Evolutionary conservation across 441 rosid species (phyloP).

Genomic region (Erodium trifolium): DNA sequence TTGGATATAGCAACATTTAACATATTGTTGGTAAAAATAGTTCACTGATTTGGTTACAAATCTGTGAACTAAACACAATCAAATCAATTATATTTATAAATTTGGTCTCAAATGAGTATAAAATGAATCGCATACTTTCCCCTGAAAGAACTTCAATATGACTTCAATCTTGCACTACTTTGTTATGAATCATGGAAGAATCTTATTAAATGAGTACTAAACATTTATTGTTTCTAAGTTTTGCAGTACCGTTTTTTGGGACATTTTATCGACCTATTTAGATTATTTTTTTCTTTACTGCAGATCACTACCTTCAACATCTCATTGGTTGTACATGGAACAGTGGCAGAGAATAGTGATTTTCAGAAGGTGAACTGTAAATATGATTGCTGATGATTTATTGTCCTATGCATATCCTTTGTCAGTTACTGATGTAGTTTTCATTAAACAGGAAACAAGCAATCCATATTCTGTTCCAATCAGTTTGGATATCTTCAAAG

Average conservation of each 20-base stretch:
- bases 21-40: not conserved
- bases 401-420: not conserved
- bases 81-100: not conserved
- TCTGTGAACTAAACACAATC: not conserved
- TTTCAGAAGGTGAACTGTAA: slow-evolving; percentile 29
- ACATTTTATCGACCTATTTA: not conserved
- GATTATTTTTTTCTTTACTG: slow-evolving; percentile 10
- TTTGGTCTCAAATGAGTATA: not conserved
- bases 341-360: slow-evolving; percentile 56
- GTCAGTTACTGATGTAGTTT: not conserved
- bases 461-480: slow-evolving; percentile 81
- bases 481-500: slow-evolving; percentile 60
- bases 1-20: not conserved
- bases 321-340: slow-evolving; percentile 79
- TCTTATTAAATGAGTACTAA: too few species aligned
- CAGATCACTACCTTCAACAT: slow-evolving; percentile 91
- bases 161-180: not conserved
- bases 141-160: not conserved
- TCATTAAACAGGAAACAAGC: slow-evolving; percentile 37
- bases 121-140: not conserved
- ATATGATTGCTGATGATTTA: not conserved
- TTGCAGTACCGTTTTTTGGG: not conserved
- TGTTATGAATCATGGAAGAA: too few species aligned
- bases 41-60: not conserved
- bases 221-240: not conserved